Conservation (phyloP, 2,329 filamentous ascomycete species). For the Xylariaceae sp. region DNA sequence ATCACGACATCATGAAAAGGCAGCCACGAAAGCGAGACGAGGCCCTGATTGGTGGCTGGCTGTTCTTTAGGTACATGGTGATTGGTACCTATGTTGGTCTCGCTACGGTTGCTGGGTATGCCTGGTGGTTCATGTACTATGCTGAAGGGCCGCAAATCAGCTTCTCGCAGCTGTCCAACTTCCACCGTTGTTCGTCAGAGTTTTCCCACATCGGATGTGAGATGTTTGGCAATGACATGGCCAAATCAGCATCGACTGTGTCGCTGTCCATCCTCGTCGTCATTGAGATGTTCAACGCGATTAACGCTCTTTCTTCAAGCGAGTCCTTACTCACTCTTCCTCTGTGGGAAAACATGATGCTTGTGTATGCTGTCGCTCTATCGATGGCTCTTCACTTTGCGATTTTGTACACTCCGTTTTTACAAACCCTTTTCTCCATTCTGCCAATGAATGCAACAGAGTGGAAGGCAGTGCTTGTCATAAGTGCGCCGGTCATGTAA, state of each 20-base stretch:
- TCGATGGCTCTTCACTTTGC: constrained; percentile 95
- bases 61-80: constrained; percentile 96
- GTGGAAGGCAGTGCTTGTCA: constrained; percentile 85
- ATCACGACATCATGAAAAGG: constrained; percentile 95
- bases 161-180: constrained; percentile 85
- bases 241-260: constrained; percentile 87
- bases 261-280: constrained; percentile 90
- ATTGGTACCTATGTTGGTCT: constrained; percentile 93
- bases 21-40: constrained; percentile 90
- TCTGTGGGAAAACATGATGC: constrained; percentile 98
- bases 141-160: constrained; percentile 82
- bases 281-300: constrained; percentile 99
- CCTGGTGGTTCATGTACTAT: constrained; percentile 99
- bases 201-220: constrained; percentile 88
- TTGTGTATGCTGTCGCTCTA: constrained; percentile 88
- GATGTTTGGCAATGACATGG: constrained; percentile 84
- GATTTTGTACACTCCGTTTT: constrained; percentile 84
- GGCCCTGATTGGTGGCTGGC: constrained; percentile 85
- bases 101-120: constrained; percentile 93
- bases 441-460: constrained; percentile 79
- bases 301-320: constrained; percentile 94
- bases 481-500: constrained; percentile 91
- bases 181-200: constrained; percentile 83
- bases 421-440: constrained; percentile 88
- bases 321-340: constrained; percentile 91